phyloP scores from a whole-genome alignment of 768 basidiomycete genomes.

The Strobilomyces confusus region DNA sequence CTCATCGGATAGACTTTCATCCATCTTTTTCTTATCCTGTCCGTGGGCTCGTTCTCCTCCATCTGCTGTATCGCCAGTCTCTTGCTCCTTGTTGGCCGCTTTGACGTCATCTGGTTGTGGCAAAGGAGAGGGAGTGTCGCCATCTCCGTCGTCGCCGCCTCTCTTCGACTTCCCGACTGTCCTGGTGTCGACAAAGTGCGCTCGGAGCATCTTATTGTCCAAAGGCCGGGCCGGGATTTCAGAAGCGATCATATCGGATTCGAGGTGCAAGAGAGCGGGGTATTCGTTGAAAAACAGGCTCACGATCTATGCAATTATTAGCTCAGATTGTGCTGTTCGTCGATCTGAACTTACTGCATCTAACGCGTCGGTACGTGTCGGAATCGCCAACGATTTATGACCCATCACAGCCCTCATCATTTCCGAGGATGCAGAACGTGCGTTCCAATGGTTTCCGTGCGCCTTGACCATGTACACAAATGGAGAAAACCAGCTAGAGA shows the following conservation, averaged over 20 bases:
- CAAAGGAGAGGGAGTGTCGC: neutral
- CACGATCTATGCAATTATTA: neutral
- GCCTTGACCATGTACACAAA: conserved; percentile 1
- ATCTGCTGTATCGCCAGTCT: neutral
- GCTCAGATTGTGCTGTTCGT: neutral
- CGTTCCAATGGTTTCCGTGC: neutral
- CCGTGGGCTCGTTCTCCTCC: neutral
- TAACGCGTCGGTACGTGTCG: neutral
- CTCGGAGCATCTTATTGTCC: neutral
- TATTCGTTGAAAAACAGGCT: neutral
- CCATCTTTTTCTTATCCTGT: neutral
- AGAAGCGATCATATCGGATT: neutral
- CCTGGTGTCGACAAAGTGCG: neutral
- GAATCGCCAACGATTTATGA: neutral
- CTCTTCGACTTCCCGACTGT: neutral
- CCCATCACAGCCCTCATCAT: conserved; percentile 1
- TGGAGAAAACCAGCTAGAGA: conserved; percentile 2
- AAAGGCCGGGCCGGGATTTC: neutral
- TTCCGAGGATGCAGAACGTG: neutral
- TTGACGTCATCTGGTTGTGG: neutral
- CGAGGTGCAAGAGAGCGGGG: neutral
- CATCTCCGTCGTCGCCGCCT: neutral
- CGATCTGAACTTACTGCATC: neutral
- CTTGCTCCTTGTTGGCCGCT: neutral
- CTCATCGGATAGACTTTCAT: neutral